Base-by-base conservation (phyloP, 768 basidiomycete genomes). In the Russula abietina region DNA sequence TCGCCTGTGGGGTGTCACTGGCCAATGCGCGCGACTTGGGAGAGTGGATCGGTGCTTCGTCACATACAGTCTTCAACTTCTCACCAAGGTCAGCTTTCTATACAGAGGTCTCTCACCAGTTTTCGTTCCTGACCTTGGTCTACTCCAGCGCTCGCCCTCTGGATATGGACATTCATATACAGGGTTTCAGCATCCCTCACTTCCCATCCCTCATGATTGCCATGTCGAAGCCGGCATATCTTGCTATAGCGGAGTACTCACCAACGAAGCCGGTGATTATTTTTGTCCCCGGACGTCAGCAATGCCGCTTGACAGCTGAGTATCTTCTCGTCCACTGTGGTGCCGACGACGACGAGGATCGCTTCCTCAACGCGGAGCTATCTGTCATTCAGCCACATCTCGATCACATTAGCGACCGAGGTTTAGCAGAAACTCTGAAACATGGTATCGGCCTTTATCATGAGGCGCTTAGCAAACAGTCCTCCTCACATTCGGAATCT, bases 201-300 rank as follows among this genome's bases (percentile, higher is more conserved):
- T 97, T 96, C 84, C 94, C 97, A 0, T 97, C 94, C 0, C 79
- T 99, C 46, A 98, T 99, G 96, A 93, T 98, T 63, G 83, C 93
- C 50, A 98, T 99, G 97, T 94, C 95, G 10, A 98, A 98, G 72
- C 97, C 97, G 0, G 91, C 96, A 0, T 98, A 98, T 72, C 83
- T 98, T 8, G 87, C 95, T 33, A 89, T 98, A 64, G 77, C 86
- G 50, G 96, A 99, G 71, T 87, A 93, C 67, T 87, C 97, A 0
- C 81, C 86, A 0, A 80, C 83, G 4, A 91, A 90, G 69, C 95
- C 95, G 0, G 91, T 93, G 65, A 88, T 98, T 69, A 76, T 91
- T 65, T 98, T 98, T 64, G 96, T 98, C 0, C 89, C 93, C 0
- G 93, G 93, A 22, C 82, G 96, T 24, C 87, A 91, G 58, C 97